A percentile compares a stretch with the other conserved stretches of the same genome.
phyloP scores from a whole-genome alignment of 225 moss, liverwort and hornwort genomes.

The Ulota crispa region DNA sequence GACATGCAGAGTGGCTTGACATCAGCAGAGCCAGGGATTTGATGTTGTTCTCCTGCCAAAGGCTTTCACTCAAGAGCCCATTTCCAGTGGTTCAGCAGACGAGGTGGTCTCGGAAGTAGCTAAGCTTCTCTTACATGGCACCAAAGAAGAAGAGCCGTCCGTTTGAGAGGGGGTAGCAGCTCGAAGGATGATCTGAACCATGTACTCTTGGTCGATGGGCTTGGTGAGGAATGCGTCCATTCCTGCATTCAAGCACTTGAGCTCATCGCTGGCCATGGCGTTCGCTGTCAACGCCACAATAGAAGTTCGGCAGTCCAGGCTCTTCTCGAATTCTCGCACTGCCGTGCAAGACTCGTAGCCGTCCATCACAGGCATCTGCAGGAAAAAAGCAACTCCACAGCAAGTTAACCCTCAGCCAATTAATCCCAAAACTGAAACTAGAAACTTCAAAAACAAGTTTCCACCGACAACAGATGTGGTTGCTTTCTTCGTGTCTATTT shows the following conservation, averaged over 20 bases:
- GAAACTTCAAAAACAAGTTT: neutral
- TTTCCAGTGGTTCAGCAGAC: constrained; percentile 13
- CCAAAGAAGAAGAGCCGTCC: neutral
- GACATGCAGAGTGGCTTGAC: neutral
- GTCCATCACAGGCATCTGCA: constrained; percentile 87
- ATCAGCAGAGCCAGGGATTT: neutral
- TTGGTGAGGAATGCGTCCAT: constrained; percentile 87
- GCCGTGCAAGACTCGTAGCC: constrained; percentile 76
- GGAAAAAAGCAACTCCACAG: neutral
- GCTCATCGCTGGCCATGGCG: constrained; percentile 81
- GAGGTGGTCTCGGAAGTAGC: neutral
- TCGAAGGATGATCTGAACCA: constrained; percentile 68
- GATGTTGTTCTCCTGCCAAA: neutral
- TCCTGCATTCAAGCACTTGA: constrained; percentile 68
- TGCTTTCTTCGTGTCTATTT: neutral
- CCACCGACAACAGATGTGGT: neutral
- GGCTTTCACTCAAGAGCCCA: constrained; percentile 3
- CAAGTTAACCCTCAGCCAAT: neutral
- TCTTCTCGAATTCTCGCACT: constrained; percentile 58
- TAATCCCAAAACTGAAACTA: neutral
- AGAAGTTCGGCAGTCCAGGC: constrained; percentile 38
- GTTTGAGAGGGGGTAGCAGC: constrained; percentile 6
- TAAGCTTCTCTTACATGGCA: neutral
- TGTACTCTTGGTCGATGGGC: constrained; percentile 77
- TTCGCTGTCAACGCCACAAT: constrained; percentile 84